phyloP scores from a whole-genome alignment of 1,284 basidiomycete genomes.

The Boletus semigastroideus region DNA sequence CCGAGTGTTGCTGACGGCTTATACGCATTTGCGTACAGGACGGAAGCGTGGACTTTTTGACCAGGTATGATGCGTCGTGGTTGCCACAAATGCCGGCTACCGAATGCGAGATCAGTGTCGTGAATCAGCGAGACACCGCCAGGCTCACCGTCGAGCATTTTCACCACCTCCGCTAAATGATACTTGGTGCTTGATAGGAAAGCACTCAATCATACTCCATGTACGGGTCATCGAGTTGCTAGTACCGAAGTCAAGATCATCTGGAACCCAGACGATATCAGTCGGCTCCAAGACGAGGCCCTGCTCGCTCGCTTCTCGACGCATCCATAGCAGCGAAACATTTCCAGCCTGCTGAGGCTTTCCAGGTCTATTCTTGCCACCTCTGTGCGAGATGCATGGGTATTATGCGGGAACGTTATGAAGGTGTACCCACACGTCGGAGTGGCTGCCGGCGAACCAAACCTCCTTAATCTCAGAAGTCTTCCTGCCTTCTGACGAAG shows the following conservation, averaged over 20 bases:
- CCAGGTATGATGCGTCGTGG: slow-evolving; percentile 31
- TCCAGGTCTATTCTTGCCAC: slow-evolving; percentile 19
- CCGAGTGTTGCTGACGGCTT: slow-evolving; percentile 24
- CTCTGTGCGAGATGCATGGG: slow-evolving; percentile 15
- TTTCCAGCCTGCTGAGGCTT: slow-evolving; percentile 22
- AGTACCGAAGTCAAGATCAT: slow-evolving; percentile 24
- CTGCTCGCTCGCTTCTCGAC: slow-evolving; percentile 20
- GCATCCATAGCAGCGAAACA: slow-evolving; percentile 30
- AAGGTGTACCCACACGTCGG: slow-evolving; percentile 30
- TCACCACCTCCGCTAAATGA: slow-evolving; percentile 18
- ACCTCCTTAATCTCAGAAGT: slow-evolving; percentile 28
- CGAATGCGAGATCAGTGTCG: neutral
- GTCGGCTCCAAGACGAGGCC: slow-evolving; percentile 25
- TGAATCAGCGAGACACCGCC: neutral
- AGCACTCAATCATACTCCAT: slow-evolving; percentile 26
- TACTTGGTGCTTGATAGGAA: slow-evolving; percentile 30
- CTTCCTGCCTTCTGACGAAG: neutral
- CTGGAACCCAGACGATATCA: slow-evolving; percentile 29
- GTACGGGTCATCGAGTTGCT: slow-evolving; percentile 20
- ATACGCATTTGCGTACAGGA: slow-evolving; percentile 28
- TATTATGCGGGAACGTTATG: neutral
- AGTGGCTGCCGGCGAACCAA: slow-evolving; percentile 36
- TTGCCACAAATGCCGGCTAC: slow-evolving; percentile 18
- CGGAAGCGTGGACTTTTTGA: slow-evolving; percentile 31
- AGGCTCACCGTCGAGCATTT: slow-evolving; percentile 14